Conservation (phyloP, 2,329 filamentous ascomycete genomes). For the Colletotrichum gigasporum region DNA sequence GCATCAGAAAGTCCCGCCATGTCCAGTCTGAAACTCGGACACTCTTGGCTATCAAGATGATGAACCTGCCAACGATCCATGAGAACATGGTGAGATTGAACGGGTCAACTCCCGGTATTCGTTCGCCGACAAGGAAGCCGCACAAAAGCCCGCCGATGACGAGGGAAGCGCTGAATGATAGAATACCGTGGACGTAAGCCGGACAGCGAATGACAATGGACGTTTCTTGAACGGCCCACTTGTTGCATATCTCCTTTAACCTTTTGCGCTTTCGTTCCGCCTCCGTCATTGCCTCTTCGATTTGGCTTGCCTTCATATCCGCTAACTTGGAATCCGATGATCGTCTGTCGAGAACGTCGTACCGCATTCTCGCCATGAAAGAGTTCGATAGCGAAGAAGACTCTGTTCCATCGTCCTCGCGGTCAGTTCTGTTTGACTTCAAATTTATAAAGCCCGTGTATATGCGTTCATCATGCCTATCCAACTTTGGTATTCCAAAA, state of each 20-base stretch:
- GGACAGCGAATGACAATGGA: neutral
- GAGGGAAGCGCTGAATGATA: neutral
- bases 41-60: conserved; percentile 36
- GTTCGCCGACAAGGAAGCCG: conserved; percentile 32
- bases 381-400: neutral
- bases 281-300: neutral
- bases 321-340: neutral
- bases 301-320: neutral
- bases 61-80: conserved; percentile 39
- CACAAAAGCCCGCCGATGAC: conserved; percentile 31
- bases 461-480: neutral
- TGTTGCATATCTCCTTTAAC: neutral
- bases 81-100: conserved; percentile 37
- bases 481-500: neutral
- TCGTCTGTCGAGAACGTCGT: neutral
- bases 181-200: neutral
- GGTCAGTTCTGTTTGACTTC: neutral
- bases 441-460: neutral
- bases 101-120: conserved; percentile 38
- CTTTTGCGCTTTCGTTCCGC: neutral
- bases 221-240: neutral
- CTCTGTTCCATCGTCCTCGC: neutral
- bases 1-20: conserved; percentile 38
- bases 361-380: neutral
- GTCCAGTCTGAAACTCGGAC: conserved; percentile 37